These are phyloP conservation scores for Nigrospora osmanthi DNA, from an alignment of 2,329 filamentous ascomycete species.

Conservation along the genomic window DNA sequence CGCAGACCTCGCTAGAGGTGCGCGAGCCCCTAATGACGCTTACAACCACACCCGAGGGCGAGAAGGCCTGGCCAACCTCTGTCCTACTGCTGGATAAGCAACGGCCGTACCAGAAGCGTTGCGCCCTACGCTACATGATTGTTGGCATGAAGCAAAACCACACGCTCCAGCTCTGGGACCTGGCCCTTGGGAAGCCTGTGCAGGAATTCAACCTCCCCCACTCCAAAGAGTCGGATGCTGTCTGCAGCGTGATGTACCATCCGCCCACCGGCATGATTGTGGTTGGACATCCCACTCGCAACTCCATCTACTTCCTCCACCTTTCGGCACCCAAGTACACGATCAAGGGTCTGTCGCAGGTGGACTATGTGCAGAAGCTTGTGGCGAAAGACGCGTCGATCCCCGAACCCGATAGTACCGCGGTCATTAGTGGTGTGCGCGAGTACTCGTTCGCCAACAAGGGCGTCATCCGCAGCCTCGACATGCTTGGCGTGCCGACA, in stretches of 20 bases:
- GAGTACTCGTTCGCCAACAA: slow-evolving; percentile 89
- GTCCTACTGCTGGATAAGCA: slow-evolving; percentile 95
- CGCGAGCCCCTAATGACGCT: slow-evolving; percentile 82
- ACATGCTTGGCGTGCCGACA: slow-evolving; percentile 71
- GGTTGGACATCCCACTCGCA: slow-evolving; percentile 91
- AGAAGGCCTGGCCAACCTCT: slow-evolving; percentile 96
- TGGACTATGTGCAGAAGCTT: slow-evolving; percentile 75
- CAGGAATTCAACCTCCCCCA: slow-evolving; percentile 96
- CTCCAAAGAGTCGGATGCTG: slow-evolving; percentile 92
- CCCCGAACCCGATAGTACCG: slow-evolving; percentile 85
- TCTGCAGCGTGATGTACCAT: slow-evolving; percentile 95
- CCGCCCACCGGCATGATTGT: slow-evolving; percentile 87
- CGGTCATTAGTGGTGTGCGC: slow-evolving; percentile 92
- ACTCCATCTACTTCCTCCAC: slow-evolving; percentile 96
- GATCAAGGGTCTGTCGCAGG: slow-evolving; percentile 75
- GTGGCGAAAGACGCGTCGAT: slow-evolving; percentile 64
- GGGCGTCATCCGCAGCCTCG: slow-evolving; percentile 80
- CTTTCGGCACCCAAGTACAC: slow-evolving; percentile 91
- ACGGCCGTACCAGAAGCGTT: slow-evolving; percentile 83
- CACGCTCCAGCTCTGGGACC: slow-evolving; percentile 95
- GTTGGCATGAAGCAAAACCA: slow-evolving; percentile 99
- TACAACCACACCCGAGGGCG: slow-evolving; percentile 75
- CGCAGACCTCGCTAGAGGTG: slow-evolving; percentile 61
- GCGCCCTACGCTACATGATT: slow-evolving; percentile 88
- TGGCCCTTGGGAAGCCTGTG: slow-evolving; percentile 88